Percentiles rank a stretch among this genome's conserved stretches.
These are phyloP conservation scores for Stentor coeruleus DNA, from an alignment of 73 alveolate species.

Conservation along the genomic window DNA sequence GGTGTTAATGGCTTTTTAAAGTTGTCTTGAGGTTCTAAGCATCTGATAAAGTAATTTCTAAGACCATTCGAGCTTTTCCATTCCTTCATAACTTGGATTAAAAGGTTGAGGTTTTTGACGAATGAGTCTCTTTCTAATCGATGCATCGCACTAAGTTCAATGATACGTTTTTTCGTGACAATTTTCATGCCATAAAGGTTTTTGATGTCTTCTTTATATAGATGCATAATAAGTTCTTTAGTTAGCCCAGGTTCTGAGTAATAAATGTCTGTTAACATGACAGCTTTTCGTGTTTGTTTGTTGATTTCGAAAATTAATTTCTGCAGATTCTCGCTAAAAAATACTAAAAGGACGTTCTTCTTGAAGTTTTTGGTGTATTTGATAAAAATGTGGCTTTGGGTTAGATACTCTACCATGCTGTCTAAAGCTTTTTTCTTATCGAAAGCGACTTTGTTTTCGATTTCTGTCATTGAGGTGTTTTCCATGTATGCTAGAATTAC, in stretches of 20 bases:
- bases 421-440: no score
- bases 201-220: not conserved
- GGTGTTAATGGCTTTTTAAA: not conserved
- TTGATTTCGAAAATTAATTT: not conserved
- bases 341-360: not conserved
- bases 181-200: constrained; percentile 9
- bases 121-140: not conserved
- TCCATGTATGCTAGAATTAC: no score
- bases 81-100: not conserved
- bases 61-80: constrained; percentile 16
- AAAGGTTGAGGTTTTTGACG: not conserved
- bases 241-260: not conserved
- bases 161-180: constrained; percentile 4
- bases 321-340: not conserved
- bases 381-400: constrained; percentile 14
- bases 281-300: not conserved
- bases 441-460: no score
- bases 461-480: no score
- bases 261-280: not conserved
- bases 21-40: not conserved
- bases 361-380: not conserved
- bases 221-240: not conserved
- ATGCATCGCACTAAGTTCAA: not conserved
- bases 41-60: not conserved
- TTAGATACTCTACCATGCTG: not conserved